A percentile compares a stretch with the other conserved stretches of the same genome.
Conservation (phyloP, 139 green algal genomes). For the Micractinium sp. region DNA sequence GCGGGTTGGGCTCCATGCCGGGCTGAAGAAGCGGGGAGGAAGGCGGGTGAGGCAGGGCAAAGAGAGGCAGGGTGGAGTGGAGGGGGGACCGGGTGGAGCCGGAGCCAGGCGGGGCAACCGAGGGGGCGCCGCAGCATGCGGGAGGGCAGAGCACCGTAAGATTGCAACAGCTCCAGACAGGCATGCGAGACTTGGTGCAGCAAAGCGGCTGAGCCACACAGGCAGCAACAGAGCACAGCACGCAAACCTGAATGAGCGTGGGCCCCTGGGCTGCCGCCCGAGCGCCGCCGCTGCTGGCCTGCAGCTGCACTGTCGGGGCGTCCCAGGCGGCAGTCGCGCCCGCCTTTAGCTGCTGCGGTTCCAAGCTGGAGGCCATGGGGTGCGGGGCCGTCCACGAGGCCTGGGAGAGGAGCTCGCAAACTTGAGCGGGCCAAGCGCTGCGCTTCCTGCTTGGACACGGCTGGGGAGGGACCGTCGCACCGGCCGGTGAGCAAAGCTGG, state of each 20-base stretch:
- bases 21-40: not conserved
- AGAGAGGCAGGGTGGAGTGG: not conserved
- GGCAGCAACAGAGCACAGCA: not conserved
- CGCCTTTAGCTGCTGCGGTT: not conserved
- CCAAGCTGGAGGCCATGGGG: not conserved
- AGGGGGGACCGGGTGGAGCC: not conserved
- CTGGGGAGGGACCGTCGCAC: not conserved
- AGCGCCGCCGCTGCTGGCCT: not conserved
- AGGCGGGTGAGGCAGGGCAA: not conserved
- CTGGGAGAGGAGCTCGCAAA: not conserved
- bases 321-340: not conserved
- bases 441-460: not conserved
- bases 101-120: not conserved
- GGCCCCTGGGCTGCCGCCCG: not conserved
- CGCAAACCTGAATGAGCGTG: not conserved
- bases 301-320: not conserved
- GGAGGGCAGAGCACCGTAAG: not conserved
- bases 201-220: not conserved
- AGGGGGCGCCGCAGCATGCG: too few species aligned
- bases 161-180: not conserved
- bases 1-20: conserved; percentile 42
- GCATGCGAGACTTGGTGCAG: not conserved
- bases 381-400: not conserved
- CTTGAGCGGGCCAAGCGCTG: not conserved
- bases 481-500: too few species aligned